These are phyloP conservation scores for Fagopyrum esculentum DNA, from an alignment of 148 eudicot species.

Conservation along the genomic window DNA sequence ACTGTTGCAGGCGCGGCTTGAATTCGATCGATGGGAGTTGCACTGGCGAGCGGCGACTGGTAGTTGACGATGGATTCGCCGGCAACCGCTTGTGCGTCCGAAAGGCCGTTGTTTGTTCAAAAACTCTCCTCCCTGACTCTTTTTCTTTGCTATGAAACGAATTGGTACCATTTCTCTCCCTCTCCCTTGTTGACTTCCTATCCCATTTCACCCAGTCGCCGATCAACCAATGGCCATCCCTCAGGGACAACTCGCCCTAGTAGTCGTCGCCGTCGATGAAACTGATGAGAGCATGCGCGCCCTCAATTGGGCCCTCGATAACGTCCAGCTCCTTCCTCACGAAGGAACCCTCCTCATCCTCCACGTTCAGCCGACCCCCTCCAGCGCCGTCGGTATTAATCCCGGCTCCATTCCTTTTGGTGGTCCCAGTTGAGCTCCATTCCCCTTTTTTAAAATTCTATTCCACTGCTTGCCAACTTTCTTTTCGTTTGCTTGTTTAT, in stretches of 20 bases:
- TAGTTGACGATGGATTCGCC: no score
- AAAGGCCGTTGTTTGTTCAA: no score
- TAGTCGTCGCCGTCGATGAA: constrained; percentile 71
- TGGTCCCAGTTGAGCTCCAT: constrained; percentile 57
- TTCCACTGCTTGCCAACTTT: not conserved
- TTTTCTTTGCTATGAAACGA: no score
- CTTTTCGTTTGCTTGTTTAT: not conserved
- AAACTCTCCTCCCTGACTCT: no score
- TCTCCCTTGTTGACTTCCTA: no score
- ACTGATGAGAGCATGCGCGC: constrained; percentile 85
- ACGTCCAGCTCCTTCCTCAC: constrained; percentile 42
- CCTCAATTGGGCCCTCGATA: constrained; percentile 58
- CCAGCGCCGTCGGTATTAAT: constrained; percentile 54
- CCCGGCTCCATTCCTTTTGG: constrained; percentile 83
- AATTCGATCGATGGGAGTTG: no score
- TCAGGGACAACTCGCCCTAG: constrained; percentile 22
- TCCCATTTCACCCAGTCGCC: not conserved
- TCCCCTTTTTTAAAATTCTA: not conserved
- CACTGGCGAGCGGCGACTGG: no score
- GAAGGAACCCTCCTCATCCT: constrained; percentile 48
- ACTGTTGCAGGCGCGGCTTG: no score
- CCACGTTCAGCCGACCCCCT: constrained; percentile 71
- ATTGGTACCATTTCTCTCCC: no score
- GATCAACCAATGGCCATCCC: not conserved
- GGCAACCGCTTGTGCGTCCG: no score